Base-by-base conservation (phyloP, 2,329 filamentous ascomycete species). In the Tolypocladium ophioglossoides region DNA sequence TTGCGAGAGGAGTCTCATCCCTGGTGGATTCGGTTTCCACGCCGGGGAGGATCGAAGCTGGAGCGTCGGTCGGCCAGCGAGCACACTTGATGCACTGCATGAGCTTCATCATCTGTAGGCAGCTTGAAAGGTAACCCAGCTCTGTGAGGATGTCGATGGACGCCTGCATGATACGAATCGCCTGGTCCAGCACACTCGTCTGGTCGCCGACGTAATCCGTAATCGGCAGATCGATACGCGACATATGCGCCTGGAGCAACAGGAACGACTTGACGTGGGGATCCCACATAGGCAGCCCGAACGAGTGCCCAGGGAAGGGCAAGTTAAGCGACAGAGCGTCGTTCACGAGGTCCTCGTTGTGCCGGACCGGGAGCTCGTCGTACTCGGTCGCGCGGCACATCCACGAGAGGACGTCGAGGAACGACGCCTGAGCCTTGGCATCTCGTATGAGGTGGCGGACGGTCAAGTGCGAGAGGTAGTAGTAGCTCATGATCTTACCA, bases 401-500 rank as follows among this genome's bases (percentile, higher is more conserved):
- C 92, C 91, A 97, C 5, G 85, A 84, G 1, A 99, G 77, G 0
- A 85, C 90, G 60, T 97, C 88, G 12, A 85, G 78, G 66, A 99
- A 95, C 1, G 79, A 83, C 2, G 88, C 89, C 20, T 84, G 74
- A 0, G 84, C 80, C 63, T 88, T 92, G 27, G 87, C 89, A 60
- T 92, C 80, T 49, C 82, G 78, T 58, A 88, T 83, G 8, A 99
- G 80, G 63, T 90, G 85, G 1, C 94, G 88, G 63, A 99, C 91
- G 0, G 94, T 99, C 71, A 88, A 88, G 74, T 99, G 94, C 0
- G 91, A 95, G 50, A 94, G 84, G 67, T 99, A 99, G 78, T 99
- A 99, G 77, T 97, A 99, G 69, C 89, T 95, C 90, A 97, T 96
- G 66, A 99, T 97, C 74, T 96, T 96, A 63, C 94, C 94, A 8